phyloP scores from a whole-genome alignment of 2,329 filamentous ascomycete species.

The Dryadomyces quercus-mongolicae region DNA sequence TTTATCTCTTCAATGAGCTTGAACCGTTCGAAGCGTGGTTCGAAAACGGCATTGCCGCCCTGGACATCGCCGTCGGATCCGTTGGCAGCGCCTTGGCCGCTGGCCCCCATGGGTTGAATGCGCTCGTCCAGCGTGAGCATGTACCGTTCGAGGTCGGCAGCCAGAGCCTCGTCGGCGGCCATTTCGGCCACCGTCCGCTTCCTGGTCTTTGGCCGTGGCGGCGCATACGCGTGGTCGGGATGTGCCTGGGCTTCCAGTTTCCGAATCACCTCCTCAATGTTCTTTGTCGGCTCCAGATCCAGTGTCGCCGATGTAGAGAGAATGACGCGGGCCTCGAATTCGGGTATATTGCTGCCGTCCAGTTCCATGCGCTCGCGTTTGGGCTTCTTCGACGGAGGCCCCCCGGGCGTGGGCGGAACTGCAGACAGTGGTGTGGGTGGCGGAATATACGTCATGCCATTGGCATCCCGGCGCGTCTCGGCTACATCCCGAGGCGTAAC shows the following conservation, averaged over 20 bases:
- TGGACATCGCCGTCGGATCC: slow-evolving; percentile 63
- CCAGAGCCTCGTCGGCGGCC: slow-evolving; percentile 85
- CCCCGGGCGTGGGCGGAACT: slow-evolving; percentile 47
- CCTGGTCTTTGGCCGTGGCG: slow-evolving; percentile 74
- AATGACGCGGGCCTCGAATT: slow-evolving; percentile 66
- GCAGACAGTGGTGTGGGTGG: slow-evolving; percentile 55
- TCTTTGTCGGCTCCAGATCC: slow-evolving; percentile 64
- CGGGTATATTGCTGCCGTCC: slow-evolving; percentile 59
- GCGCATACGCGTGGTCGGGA: slow-evolving; percentile 62
- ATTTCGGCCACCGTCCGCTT: slow-evolving; percentile 93
- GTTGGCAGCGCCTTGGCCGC: slow-evolving; percentile 42
- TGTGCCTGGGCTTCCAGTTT: slow-evolving; percentile 63
- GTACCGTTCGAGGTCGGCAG: slow-evolving; percentile 78
- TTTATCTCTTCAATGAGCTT: slow-evolving; percentile 84
- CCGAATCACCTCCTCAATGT: slow-evolving; percentile 53
- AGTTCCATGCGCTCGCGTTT: slow-evolving; percentile 66
- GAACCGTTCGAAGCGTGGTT: slow-evolving; percentile 80
- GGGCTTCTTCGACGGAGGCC: slow-evolving; percentile 49
- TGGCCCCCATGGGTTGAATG: slow-evolving; percentile 47
- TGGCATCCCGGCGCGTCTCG: slow-evolving; percentile 6
- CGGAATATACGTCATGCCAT: slow-evolving; percentile 27
- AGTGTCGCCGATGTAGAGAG: slow-evolving; percentile 63
- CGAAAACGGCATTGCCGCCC: slow-evolving; percentile 60
- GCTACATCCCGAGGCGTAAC: slow-evolving; percentile 46
- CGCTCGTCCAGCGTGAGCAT: slow-evolving; percentile 90